Evolutionary conservation across 2,329 filamentous ascomycete genomes (phyloP).

Genomic region (Colletotrichum incanum): DNA sequence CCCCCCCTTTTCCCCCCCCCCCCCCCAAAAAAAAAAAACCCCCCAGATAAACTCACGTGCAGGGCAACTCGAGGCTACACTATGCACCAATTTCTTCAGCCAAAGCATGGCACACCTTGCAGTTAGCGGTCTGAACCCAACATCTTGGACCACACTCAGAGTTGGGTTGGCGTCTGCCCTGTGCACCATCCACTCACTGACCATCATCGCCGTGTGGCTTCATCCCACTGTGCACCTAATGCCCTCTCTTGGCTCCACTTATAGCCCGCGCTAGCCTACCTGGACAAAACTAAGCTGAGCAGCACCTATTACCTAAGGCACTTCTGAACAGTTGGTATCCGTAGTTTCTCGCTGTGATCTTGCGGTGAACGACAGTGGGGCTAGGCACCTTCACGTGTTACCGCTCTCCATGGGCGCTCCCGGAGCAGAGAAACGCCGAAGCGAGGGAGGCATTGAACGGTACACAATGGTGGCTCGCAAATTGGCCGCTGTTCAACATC

Average conservation of each 20-base stretch:
- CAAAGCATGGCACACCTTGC: constrained; percentile 29
- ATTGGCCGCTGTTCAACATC: too few relatives aligned
- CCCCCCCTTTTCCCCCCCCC: neutral
- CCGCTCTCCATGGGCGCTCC: constrained; percentile 6
- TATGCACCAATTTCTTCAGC: constrained; percentile 16
- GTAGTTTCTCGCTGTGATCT: constrained; percentile 1
- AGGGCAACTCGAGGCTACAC: constrained; percentile 8
- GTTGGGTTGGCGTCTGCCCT: constrained; percentile 32
- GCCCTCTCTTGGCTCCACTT: neutral
- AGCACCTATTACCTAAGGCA: constrained; percentile 12
- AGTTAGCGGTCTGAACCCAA: constrained; percentile 10
- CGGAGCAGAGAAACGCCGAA: neutral
- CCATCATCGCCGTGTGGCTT: neutral
- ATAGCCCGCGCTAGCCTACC: constrained; percentile 3
- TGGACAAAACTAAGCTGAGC: neutral
- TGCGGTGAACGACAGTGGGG: constrained; percentile 26
- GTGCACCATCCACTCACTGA: constrained; percentile 2
- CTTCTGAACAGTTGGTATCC: neutral
- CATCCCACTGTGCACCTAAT: constrained; percentile 2
- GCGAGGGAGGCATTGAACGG: neutral
- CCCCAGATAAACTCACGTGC: neutral
- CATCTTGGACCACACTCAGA: constrained; percentile 14
- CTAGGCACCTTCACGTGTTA: neutral
- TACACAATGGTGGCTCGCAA: neutral
- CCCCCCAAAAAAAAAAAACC: neutral